Percentiles rank a stretch among this genome's conserved stretches.
phyloP scores from a whole-genome alignment of 495 filamentous ascomycete species.

The Penicillium lividum region DNA sequence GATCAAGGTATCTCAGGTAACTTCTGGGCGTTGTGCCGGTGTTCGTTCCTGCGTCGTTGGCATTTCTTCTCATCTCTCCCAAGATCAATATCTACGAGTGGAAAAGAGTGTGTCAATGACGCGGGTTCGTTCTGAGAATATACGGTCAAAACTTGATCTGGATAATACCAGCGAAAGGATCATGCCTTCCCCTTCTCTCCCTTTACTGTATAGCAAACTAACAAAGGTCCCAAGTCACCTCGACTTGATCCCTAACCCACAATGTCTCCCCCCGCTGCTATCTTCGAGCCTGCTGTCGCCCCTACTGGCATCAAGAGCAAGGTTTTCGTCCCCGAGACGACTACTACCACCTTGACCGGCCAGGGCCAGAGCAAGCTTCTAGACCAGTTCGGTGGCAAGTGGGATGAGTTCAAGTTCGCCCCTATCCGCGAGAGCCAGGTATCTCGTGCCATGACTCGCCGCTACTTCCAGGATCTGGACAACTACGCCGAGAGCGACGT shows the following conservation, averaged over 20 bases:
- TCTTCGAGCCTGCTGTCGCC: constrained; percentile 44
- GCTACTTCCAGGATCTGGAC: constrained; percentile 89
- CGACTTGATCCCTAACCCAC: constrained; percentile 43
- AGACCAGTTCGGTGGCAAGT: constrained; percentile 64
- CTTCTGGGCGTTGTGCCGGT: constrained; percentile 64
- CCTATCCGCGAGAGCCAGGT: constrained; percentile 89
- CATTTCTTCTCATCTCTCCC: constrained; percentile 6
- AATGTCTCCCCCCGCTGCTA: constrained; percentile 77
- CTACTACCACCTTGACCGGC: constrained; percentile 36
- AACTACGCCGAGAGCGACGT: constrained; percentile 87
- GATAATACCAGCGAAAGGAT: constrained; percentile 99
- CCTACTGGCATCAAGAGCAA: constrained; percentile 51
- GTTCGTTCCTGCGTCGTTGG: constrained; percentile 51
- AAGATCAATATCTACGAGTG: neutral
- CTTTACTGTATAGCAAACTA: constrained; percentile 42
- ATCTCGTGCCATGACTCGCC: constrained; percentile 86
- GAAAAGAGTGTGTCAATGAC: constrained; percentile 13
- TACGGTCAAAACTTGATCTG: constrained; percentile 98
- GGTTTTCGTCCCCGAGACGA: constrained; percentile 40
- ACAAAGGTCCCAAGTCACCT: constrained; percentile 33
- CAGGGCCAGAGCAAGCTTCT: constrained; percentile 53
- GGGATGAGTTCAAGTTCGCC: constrained; percentile 77
- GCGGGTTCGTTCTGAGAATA: constrained; percentile 81
- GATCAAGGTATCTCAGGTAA: constrained; percentile 68
- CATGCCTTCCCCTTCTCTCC: constrained; percentile 64